These are phyloP conservation scores for Vigna hirtella DNA, from an alignment of 306 rosid species.

Conservation along the genomic window DNA sequence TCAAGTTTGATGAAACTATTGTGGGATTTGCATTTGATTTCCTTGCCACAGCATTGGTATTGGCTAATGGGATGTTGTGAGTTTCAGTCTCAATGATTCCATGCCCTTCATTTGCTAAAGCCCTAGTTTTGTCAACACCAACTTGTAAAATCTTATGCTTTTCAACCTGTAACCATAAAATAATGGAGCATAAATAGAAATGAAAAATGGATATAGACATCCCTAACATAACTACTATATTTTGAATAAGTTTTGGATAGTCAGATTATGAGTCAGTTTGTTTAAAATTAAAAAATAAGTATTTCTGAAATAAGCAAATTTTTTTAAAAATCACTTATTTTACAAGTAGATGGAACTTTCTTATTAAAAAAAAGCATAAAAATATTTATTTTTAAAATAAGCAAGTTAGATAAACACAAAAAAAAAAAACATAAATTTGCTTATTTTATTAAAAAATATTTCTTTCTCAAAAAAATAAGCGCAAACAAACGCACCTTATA, in stretches of 20 bases:
- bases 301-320: too few species aligned
- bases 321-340: too few species aligned
- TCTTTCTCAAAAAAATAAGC: too few species aligned
- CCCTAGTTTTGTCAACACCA: conserved; percentile 51
- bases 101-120: conserved; percentile 53
- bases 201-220: background rate
- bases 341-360: too few species aligned
- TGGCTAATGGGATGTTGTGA: conserved; percentile 43
- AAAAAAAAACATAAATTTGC: too few species aligned
- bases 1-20: conserved; percentile 45
- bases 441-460: too few species aligned
- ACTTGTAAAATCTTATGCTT: conserved; percentile 81
- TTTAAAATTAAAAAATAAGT: too few species aligned
- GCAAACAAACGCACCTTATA: background rate
- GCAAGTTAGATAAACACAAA: too few species aligned
- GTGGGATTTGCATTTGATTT: conserved; percentile 53
- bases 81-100: conserved; percentile 46
- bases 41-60: conserved; percentile 43
- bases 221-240: conserved; percentile 6
- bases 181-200: conserved; percentile 16
- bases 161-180: conserved; percentile 70
- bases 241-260: conserved; percentile 21
- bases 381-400: too few species aligned
- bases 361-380: too few species aligned
- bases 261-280: background rate